Percentiles rank a stretch among this genome's conserved stretches.
These are phyloP conservation scores for Rhizopogon vesiculosus DNA, from an alignment of 768 basidiomycete species.

Conservation along the genomic window DNA sequence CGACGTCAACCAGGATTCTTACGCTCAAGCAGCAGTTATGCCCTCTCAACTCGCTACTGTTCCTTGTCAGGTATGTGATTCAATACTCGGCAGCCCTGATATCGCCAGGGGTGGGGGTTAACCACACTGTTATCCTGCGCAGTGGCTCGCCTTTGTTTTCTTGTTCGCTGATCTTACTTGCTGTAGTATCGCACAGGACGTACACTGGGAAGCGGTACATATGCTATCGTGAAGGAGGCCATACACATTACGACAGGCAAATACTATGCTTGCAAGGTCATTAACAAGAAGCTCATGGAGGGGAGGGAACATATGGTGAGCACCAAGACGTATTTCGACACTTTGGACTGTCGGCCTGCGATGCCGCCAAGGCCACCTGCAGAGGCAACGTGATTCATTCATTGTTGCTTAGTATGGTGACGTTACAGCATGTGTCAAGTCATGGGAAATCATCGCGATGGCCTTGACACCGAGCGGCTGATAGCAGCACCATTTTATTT, in stretches of 20 bases:
- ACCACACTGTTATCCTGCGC: background rate
- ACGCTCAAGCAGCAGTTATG: constrained; percentile 17
- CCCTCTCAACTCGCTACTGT: constrained; percentile 32
- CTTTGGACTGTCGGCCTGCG: background rate
- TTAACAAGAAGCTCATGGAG: constrained; percentile 99
- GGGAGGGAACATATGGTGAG: constrained; percentile 96
- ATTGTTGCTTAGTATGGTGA: background rate
- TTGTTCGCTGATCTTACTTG: background rate
- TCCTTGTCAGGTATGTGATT: constrained; percentile 39
- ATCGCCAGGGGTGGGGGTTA: constrained; percentile 1
- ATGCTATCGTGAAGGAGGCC: constrained; percentile 93
- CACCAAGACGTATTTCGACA: background rate
- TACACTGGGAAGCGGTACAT: constrained; percentile 88
- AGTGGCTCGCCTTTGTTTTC: constrained; percentile 5
- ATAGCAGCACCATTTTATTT: constrained; percentile 11
- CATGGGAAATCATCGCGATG: constrained; percentile 9
- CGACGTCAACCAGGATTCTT: constrained; percentile 13
- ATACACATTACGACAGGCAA: constrained; percentile 89
- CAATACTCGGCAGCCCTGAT: background rate
- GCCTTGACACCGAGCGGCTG: constrained; percentile 3
- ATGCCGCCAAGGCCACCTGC: background rate
- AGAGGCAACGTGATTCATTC: background rate
- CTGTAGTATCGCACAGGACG: constrained; percentile 81
- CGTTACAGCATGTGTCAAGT: background rate
- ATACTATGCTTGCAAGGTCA: constrained; percentile 99